phyloP scores from a whole-genome alignment of 2,329 filamentous ascomycete genomes.

The Monilinia laxa region DNA sequence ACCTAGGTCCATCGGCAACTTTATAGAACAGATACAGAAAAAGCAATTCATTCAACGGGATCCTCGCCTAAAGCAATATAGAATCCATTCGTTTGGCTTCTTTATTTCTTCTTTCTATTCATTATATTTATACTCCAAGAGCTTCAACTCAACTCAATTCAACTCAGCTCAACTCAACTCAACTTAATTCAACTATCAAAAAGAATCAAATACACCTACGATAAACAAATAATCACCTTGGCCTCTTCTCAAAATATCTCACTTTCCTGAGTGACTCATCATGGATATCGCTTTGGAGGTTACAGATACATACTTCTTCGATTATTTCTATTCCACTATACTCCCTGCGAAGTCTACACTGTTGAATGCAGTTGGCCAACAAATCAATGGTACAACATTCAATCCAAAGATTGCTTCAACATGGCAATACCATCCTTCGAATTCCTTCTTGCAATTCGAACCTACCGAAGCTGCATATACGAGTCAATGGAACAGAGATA shows the following conservation, averaged over 20 bases:
- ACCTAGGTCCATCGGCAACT: too few species aligned
- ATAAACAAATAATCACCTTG: too few species aligned
- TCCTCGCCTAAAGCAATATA: too few species aligned
- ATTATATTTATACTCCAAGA: too few species aligned
- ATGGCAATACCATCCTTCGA: constrained; percentile 73
- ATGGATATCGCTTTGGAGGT: constrained; percentile 95
- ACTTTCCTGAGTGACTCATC: constrained; percentile 26
- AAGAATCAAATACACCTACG: too few species aligned
- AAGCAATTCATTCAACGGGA: too few species aligned
- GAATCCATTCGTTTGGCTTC: too few species aligned
- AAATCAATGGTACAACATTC: constrained; percentile 55
- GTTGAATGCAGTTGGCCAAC: constrained; percentile 49
- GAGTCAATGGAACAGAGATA: constrained; percentile 76
- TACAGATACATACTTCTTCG: constrained; percentile 77
- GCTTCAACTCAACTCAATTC: too few species aligned
- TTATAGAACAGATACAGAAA: too few species aligned
- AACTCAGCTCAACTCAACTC: too few species aligned
- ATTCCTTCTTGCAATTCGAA: constrained; percentile 64
- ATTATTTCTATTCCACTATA: constrained; percentile 71
- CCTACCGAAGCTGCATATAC: constrained; percentile 76
- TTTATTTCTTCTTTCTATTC: too few species aligned
- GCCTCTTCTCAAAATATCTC: neutral
- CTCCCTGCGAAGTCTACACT: constrained; percentile 60
- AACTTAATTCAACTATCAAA: too few species aligned
- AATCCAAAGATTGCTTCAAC: constrained; percentile 54